Evolutionary conservation across 169 alveolate species (phyloP), one percentile per base, ranked within the genome.

Genomic region (Cryptosporidium meleagridis): DNA sequence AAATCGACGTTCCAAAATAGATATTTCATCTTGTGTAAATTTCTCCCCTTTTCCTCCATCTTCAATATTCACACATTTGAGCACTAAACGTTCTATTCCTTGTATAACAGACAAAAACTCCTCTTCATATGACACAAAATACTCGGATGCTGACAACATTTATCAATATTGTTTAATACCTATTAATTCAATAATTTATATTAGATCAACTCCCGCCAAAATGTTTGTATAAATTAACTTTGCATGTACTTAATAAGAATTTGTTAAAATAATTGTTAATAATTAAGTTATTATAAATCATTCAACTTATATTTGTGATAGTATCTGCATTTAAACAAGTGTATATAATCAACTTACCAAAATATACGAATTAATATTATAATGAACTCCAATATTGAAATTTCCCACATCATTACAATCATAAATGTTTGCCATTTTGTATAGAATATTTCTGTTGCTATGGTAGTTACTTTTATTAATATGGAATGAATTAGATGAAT

Each of bases 61-160:
- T 18, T 75, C 86, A 55, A 16, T 9, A 41, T 7, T 61, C 14
- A 33, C 68, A 61, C 59, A 35, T 65, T 45, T 80, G 0, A 62
- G 39, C 21, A 59, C 70, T 29, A 51, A 23, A 33, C 58, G 29
- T 58, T 73, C 86, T 29, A 73, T 73, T n/a, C 55, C 52, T n/a
- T 73, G 86, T 6, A 73, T 55, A 16, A 55, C 18, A 10, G 86
- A 73, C 26, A 73, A 69, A 80, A 80, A 80, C 29, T 80, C 89
- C 18, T 80, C 89, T 26, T 80, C 89, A 80, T 80, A 80, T 29
- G 75, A 44, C 10, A 52, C 58, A 41, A 61, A 80, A 62, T 80
- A 80, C 26, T 80, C 89, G 1, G 89, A 62, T 44, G 89, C 89
- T n/a, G 65, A 35, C 29, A 80, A 45, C 89, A 80, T 80, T 37